Evolutionary conservation across 345 rosid species (phyloP).

Genomic region (Murraya koenigii): DNA sequence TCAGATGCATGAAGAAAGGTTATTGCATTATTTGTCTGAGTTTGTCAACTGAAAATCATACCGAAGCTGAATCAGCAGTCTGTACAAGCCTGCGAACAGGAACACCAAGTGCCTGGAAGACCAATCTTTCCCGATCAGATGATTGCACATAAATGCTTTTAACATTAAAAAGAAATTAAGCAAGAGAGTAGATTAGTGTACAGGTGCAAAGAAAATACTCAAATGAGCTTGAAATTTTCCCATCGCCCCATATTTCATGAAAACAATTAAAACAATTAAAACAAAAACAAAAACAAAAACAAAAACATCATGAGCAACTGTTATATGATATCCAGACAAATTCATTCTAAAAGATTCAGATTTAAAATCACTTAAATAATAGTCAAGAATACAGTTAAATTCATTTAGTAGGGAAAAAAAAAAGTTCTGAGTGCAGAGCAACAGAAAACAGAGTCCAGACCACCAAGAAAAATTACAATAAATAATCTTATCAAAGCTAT

Average conservation of each 20-base stretch:
- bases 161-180: background rate
- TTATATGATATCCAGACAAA: background rate
- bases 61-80: conserved; percentile 91
- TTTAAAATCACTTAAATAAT: background rate
- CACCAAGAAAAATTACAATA: background rate
- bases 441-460: background rate
- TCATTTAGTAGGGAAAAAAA: too few species aligned
- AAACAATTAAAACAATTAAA: background rate
- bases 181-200: background rate
- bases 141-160: background rate
- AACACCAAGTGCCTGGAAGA: conserved; percentile 77
- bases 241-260: background rate
- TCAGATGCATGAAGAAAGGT: background rate
- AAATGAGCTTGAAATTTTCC: background rate
- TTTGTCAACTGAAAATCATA: conserved; percentile 16
- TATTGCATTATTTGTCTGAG: background rate
- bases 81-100: conserved; percentile 76
- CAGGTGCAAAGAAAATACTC: background rate
- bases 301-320: background rate
- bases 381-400: background rate
- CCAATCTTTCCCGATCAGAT: conserved; percentile 18
- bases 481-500: background rate
- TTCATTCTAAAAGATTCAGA: background rate
- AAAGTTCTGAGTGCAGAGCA: background rate
- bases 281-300: too few species aligned